Conservation (phyloP, 2,329 filamentous ascomycete species). For the Penicillium paneum region DNA sequence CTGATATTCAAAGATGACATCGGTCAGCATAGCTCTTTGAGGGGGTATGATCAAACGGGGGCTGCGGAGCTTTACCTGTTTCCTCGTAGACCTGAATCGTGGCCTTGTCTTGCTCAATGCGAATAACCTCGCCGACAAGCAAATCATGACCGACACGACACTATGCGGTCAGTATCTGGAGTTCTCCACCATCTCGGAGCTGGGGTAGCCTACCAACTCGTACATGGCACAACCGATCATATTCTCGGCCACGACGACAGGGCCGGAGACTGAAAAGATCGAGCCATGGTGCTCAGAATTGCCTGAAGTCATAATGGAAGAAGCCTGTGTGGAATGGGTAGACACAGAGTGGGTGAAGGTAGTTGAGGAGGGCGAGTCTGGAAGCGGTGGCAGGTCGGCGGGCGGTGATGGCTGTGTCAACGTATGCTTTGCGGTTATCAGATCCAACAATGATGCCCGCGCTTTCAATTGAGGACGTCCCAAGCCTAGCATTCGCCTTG, state of each 20-base stretch:
- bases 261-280: conserved; percentile 73
- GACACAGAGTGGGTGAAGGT: conserved; percentile 31
- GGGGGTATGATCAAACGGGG: conserved; percentile 2
- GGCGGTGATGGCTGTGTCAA: conserved; percentile 36
- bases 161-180: conserved; percentile 43
- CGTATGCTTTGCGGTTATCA: conserved; percentile 43
- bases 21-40: conserved; percentile 7
- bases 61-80: conserved; percentile 61
- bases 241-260: conserved; percentile 94
- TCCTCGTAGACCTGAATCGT: conserved; percentile 99
- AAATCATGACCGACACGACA: conserved; percentile 89
- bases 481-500: conserved; percentile 54
- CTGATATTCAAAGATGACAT: conserved; percentile 36
- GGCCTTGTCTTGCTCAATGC: conserved; percentile 91
- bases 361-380: conserved; percentile 42
- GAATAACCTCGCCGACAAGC: conserved; percentile 95
- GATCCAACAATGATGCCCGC: conserved; percentile 61
- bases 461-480: conserved; percentile 55
- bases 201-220: conserved; percentile 69
- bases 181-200: conserved; percentile 3
- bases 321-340: conserved; percentile 26
- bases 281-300: conserved; percentile 57
- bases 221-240: conserved; percentile 99
- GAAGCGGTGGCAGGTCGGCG: conserved; percentile 44
- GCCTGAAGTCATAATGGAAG: conserved; percentile 45